Percentiles rank a stretch among this genome's conserved stretches.
Evolutionary conservation across 306 rosid genomes (phyloP).

Genomic region (Malus sylvestris): DNA sequence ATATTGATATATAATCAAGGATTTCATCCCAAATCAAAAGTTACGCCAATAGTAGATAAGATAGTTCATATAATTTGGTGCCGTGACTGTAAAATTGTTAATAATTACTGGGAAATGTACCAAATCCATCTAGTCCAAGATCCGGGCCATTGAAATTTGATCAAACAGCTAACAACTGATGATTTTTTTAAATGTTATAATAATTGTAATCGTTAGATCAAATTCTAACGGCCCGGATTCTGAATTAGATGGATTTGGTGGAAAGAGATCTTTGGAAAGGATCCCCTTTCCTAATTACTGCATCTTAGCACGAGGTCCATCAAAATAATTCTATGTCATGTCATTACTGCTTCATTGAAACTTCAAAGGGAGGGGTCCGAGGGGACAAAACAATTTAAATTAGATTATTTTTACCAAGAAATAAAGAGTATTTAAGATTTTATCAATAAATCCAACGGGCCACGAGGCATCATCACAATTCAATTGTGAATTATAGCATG

Average conservation of each 20-base stretch:
- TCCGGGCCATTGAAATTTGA: accelerated
- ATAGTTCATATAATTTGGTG: background rate
- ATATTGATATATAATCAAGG: background rate
- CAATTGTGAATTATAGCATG: background rate
- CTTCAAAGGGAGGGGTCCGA: background rate
- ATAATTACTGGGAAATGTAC: no score
- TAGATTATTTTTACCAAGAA: background rate
- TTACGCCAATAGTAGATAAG: background rate
- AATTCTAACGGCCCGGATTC: accelerated
- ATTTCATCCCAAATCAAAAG: background rate
- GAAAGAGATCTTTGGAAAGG: accelerated
- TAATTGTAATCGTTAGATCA: no score
- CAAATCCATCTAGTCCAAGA: no score
- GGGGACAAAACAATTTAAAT: background rate
- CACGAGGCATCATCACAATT: conserved; percentile 10
- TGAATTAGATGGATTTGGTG: accelerated
- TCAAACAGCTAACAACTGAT: accelerated
- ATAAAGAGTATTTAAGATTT: background rate
- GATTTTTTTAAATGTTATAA: accelerated
- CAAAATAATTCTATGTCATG: background rate
- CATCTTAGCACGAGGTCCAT: background rate
- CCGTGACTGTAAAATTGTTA: background rate
- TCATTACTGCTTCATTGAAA: background rate
- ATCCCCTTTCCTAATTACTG: background rate
- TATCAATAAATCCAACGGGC: background rate